Base-by-base conservation (phyloP, 805 yeast genomes). In the Phaffomyces antillensis region DNA sequence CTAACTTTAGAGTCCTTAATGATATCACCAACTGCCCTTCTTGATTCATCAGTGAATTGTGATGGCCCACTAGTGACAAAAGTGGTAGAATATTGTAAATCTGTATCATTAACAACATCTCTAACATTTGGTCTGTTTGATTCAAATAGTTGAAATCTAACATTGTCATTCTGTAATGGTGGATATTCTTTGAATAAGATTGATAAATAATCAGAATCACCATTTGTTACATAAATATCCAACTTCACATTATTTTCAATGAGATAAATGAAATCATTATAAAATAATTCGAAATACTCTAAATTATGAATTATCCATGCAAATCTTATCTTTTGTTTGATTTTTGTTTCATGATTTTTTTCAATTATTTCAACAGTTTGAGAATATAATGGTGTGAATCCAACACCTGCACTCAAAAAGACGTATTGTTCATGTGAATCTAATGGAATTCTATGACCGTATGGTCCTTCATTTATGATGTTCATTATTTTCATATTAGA, bases 61-160 rank as follows among this genome's bases (percentile, higher is more conserved):
- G 73, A 68, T 37, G 83, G 86, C 4, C 89, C 89, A 65, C 88
- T 81, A n/a, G 77, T 66, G 15, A 81, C 63, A 40, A 83, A 56
- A 64, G 3, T 75, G 68, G 46, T 72, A 50, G 37, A 81, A 61
- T 9, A 76, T 71, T 4, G 44, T n/a, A 67, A 54, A 20, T 52
- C 53, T 7, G 44, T 50, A 16, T 33, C 33, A 23, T 47, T 40
- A 7, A 56, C 51, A 26, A 54, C 38, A 2, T 35, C 38, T 1
- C 42, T n/a, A 2, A 48, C 39, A 15, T 36, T 24, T 10, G 58
- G 58, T 52, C 52, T 54, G 42, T 25, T 36, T 17, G 42, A 41
- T 33, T 46, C 41, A 16, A 39, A 28, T 2, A 36, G 24, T 1
- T 42, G n/a, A 30, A 52, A 24, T n/a, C 17, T 40, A 31, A 42